Evolutionary conservation across 148 eudicot genomes (phyloP), one percentile per base, ranked within the genome.

Genomic region (Spergularia bocconei): DNA sequence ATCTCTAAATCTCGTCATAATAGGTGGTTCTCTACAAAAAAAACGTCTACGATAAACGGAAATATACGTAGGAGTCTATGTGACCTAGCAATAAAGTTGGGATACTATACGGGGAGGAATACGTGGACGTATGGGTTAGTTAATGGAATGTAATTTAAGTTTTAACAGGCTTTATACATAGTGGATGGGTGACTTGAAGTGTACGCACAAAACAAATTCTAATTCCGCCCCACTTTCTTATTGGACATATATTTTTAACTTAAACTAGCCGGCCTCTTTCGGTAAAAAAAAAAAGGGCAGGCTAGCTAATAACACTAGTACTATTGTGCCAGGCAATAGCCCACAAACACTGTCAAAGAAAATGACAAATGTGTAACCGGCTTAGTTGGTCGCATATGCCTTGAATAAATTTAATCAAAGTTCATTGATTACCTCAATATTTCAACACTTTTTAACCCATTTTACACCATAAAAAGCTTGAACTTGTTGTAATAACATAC

Each of bases 141-240:
- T 29, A 47, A 47, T 75, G 50, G 73, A 76, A 76, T 69, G n/a
- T 36, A 60, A 69, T 68, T 68, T 58, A 23, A 23, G 52, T 76
- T 68, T 29, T 29, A 29, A 29, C 36, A 29, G 36, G 4, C 36
- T 29, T 29, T 29, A 29, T 29, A 29, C 36, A 29, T 29, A 29
- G 29, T 6, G 10, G 33, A 62, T 19, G 33, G 36, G 19, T 65
- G 52, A 64, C 78, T 75, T 65, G 63, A 75, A 75, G 19, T 65
- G 19, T 4, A 52, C 19, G 71, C 36, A 51, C 50, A 29, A 63
- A 29, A 74, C 9, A 48, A 74, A 17, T 64, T 41, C 33, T 55
- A 44, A 6, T 53, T 74, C 44, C 47, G 29, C 29, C 10, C 13
- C 20, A 53, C 47, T 21, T 44, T 9, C 48, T 70, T 51, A 33